Base-by-base conservation (phyloP, 2,329 filamentous ascomycete genomes). In the Septoria petroselini region DNA sequence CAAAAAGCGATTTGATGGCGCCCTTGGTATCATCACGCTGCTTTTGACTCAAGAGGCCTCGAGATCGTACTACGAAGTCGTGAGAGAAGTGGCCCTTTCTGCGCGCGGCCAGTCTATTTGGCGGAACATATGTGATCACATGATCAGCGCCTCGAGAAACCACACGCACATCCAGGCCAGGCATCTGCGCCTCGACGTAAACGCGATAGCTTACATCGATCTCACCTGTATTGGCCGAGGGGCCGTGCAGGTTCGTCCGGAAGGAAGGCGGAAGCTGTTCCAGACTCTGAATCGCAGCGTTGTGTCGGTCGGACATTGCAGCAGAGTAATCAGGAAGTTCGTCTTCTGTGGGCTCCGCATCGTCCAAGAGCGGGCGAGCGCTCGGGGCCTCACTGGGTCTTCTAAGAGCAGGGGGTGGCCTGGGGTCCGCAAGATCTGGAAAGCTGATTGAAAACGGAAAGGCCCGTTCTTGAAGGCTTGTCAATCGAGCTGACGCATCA, bases 181-280 rank as follows among this genome's bases (percentile, higher is more conserved):
- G 6, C 7, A 31, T 21, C 27, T 43, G 15, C 4, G n/a, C 41
- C 8, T 15, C 14, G 12, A 43, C 3, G 11, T 4, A 14, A 7
- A 43, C n/a, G 14, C n/a, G 41, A 25, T 43, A 43, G 11, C 27
- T 27, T 15, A 43, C 41, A 4, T 43, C 41, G 17, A 43, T 17
- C 4, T 43, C 41, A 9, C 17, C 14, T 7, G 17, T 6, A n/a
- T 9, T 34, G 6, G 41, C 27, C 4, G 12, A 12, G 14, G 30
- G n/a, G 11, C 30, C 30, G 14, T 33, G 30, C 30, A 33, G 14
- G 4, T 15, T 33, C 11, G 30, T 15, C 11, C 30, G 11, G 12
- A 33, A 33, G 14, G 30, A 33, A 5, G 30, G 11, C n/a, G 30
- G 30, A 5, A 33, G 30, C 12, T 12, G 11, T 33, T 33, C 30